Conservation (phyloP, 2,329 filamentous ascomycete species). For the Penicillium sp. region DNA sequence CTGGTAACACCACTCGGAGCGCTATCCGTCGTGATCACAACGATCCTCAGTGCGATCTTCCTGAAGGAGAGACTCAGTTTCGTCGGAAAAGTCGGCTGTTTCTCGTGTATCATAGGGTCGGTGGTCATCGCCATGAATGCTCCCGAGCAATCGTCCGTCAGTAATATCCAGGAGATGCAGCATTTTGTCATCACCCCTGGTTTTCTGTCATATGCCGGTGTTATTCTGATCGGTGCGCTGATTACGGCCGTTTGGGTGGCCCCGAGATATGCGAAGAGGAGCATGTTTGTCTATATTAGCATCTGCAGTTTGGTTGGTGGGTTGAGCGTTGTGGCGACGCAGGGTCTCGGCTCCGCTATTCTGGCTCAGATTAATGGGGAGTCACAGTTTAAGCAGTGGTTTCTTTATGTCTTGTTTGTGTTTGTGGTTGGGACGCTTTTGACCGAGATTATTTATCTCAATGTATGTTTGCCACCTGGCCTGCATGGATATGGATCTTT, state of each 20-base stretch:
- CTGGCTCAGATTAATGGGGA: slow-evolving; percentile 81
- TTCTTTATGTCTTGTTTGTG: slow-evolving; percentile 85
- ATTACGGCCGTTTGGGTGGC: slow-evolving; percentile 79
- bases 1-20: slow-evolving; percentile 91
- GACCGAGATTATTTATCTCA: slow-evolving; percentile 93
- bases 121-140: slow-evolving; percentile 95
- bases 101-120: slow-evolving; percentile 90
- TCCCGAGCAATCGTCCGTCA: slow-evolving; percentile 80
- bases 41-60: slow-evolving; percentile 89
- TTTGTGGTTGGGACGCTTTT: slow-evolving; percentile 89
- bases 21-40: slow-evolving; percentile 88
- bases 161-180: slow-evolving; percentile 91
- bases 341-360: slow-evolving; percentile 89
- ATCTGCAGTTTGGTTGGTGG: slow-evolving; percentile 96
- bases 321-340: slow-evolving; percentile 90
- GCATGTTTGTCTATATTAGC: slow-evolving; percentile 95
- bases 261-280: slow-evolving; percentile 90
- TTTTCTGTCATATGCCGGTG: slow-evolving; percentile 81
- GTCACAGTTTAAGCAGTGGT: slow-evolving; percentile 96
- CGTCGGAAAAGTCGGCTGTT: slow-evolving; percentile 94
- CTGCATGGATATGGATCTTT: not conserved
- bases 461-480: slow-evolving; percentile 65
- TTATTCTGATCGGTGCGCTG: slow-evolving; percentile 74
- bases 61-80: slow-evolving; percentile 94
- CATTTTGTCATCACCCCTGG: slow-evolving; percentile 81